phyloP scores from a whole-genome alignment of 129 eudicot genomes.

The Pulicaria dysenterica region DNA sequence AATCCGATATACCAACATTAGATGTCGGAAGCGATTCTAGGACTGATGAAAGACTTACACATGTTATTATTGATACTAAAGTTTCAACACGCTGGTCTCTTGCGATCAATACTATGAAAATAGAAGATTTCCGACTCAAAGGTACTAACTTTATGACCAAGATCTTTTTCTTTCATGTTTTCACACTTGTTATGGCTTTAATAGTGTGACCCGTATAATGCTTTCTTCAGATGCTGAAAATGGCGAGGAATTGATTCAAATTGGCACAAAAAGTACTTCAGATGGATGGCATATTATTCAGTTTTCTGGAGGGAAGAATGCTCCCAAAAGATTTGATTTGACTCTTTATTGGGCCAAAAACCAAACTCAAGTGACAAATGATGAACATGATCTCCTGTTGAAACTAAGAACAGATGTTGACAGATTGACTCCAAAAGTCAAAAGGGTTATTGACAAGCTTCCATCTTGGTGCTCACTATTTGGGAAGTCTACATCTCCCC shows the following conservation, averaged over 20 bases:
- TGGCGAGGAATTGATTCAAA: slow-evolving; percentile 58
- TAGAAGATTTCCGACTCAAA: slow-evolving; percentile 80
- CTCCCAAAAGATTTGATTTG: slow-evolving; percentile 74
- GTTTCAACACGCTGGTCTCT: slow-evolving; percentile 87
- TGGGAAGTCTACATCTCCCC: slow-evolving; percentile 92
- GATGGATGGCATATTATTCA: slow-evolving; percentile 96
- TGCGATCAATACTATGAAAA: slow-evolving; percentile 65
- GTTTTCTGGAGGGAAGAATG: slow-evolving; percentile 84
- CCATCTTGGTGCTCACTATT: slow-evolving; percentile 89
- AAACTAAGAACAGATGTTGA: slow-evolving; percentile 81
- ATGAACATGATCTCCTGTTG: slow-evolving; percentile 36
- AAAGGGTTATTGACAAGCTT: slow-evolving; percentile 63
- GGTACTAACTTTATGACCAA: slow-evolving; percentile 42
- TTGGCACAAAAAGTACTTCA: slow-evolving; percentile 53
- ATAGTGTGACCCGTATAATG: background rate
- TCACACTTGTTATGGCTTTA: background rate
- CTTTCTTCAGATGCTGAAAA: slow-evolving; percentile 45
- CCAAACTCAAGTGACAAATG: slow-evolving; percentile 19
- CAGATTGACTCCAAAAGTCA: slow-evolving; percentile 60
- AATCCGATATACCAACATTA: slow-evolving; percentile 64
- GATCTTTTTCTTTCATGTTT: background rate
- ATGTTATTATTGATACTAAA: slow-evolving; percentile 60
- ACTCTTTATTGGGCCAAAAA: slow-evolving; percentile 64
- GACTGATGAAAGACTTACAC: slow-evolving; percentile 56
- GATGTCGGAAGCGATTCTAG: slow-evolving; percentile 50